Conservation (phyloP, 2,329 filamentous ascomycete species). For the Alternaria novae-zelandiae region DNA sequence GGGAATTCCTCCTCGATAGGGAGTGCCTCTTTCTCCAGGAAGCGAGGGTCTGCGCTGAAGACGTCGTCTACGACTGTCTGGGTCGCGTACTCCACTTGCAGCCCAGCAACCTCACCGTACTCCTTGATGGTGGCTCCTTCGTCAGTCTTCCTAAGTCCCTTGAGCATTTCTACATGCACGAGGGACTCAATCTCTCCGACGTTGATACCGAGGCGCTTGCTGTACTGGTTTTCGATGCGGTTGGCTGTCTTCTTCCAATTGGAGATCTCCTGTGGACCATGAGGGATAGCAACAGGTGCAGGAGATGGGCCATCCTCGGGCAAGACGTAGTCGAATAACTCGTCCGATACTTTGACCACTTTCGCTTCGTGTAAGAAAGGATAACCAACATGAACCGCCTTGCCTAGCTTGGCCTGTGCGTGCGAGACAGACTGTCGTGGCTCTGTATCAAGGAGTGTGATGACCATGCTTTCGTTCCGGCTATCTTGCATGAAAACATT, state of each 20-base stretch:
- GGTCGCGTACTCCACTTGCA: constrained; percentile 88
- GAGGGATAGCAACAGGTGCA: constrained; percentile 71
- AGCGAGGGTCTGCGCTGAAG: constrained; percentile 87
- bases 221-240: constrained; percentile 85
- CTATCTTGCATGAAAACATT: constrained; percentile 96
- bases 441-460: constrained; percentile 81
- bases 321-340: constrained; percentile 86
- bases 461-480: constrained; percentile 93
- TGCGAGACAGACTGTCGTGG: constrained; percentile 71
- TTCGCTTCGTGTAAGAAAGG: constrained; percentile 95
- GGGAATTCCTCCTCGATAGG: constrained; percentile 94
- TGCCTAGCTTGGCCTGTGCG: constrained; percentile 80
- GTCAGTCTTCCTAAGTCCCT: constrained; percentile 87
- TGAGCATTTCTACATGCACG: constrained; percentile 91
- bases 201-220: constrained; percentile 86
- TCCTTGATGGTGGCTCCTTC: constrained; percentile 92
- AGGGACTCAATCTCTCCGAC: constrained; percentile 88
- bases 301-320: constrained; percentile 63
- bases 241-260: constrained; percentile 85
- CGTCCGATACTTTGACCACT: constrained; percentile 86
- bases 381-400: constrained; percentile 89
- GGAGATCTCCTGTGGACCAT: constrained; percentile 76
- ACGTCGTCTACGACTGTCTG: constrained; percentile 92
- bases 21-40: constrained; percentile 86
- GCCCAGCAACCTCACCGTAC: constrained; percentile 82